Evolutionary conservation across 805 yeast species (phyloP), one percentile per base, ranked within the genome.

Genomic region (Isabelozyma gotoi): DNA sequence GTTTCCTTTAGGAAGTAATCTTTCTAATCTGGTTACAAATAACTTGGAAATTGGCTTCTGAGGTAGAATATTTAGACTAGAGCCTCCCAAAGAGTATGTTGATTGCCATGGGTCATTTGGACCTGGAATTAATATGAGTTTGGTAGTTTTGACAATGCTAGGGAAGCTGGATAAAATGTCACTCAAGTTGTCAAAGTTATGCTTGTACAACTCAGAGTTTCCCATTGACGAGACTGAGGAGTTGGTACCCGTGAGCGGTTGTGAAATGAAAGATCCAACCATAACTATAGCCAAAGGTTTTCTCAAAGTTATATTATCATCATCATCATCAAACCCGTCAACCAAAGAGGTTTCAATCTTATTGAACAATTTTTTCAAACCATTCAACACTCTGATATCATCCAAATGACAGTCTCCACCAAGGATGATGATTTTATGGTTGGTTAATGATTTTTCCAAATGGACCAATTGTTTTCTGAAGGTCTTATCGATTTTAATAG

Each of bases 101-200:
- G 94, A 79, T 29, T 83, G 82, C 97, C 98, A 94, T 0, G 97
- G 97, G 64, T 94, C 99, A 52, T 88, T 86, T 34, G 81, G 80
- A 1, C 99, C 98, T 0, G 98, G 97, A 1, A 92, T 69, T 45
- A 94, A 78, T 1, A 89, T 66, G 20, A 94, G 62, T 40, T 84
- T 81, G 20, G 85, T 74, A 5, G 66, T 57, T 6, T 67, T 57
- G 11, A 81, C 66, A 5, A 89, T 63, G 3, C 61, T 57, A 0
- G 88, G 85, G 52, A 69, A 86, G 38, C 76, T 71, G 7, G 83
- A 76, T 15, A 94, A 56, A 2, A 88, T 55, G 2, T 73, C 70
- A 0, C 96, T 92, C 12, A 94, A 69, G 2, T 80, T 70, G 55
- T 91, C 96, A 64, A 94, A 91, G 19, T 78, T 67, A 32, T 77